Evolutionary conservation across 2,329 filamentous ascomycete genomes (phyloP), one percentile per base, ranked within the genome.

Genomic region (Pseudocercospora eumusae): DNA sequence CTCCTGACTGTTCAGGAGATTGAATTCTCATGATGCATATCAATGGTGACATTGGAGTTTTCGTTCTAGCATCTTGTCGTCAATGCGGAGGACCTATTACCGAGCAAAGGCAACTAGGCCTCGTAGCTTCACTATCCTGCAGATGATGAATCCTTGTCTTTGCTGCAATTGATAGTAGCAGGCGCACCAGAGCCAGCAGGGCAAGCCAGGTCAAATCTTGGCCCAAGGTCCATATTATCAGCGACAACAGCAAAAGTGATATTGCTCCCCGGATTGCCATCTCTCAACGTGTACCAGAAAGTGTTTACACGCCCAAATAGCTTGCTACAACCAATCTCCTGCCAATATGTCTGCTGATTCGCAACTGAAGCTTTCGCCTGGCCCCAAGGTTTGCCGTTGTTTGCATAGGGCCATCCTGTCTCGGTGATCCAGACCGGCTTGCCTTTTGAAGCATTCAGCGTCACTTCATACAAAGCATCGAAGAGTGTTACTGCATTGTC

Each of bases 371-470:
- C 81, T 9, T 88, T 82, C 42, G 86, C 90, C 54, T 84, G 73
- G 68, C 86, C 87, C 66, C 83, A 78, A 0, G 79, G 82, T 66
- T 84, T 78, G 59, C 92, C 92, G 70, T 82, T 86, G 21, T 23
- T 53, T 70, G 82, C 86, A 59, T 92, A 86, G 56, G 92, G 92
- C 86, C 90, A 95, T 67, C 92, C 92, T 13, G 91, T 93, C 82
- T 96, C 63, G 9, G 92, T 95, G 65, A 96, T 84, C 90, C 90
- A 95, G 69, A 96, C 84, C 20, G 84, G 81, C 82, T 92, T 93
- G 73, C 84, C 85, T 36, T 82, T 79, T 40, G 85, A 82, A 47
- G 81, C 87, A n/a, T 74, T 76, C 64, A 83, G 76, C 31, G 89
- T 90, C 61, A 82, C 81, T 52, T 81, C 77, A 45, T 89, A 80